Evolutionary conservation across 2,329 filamentous ascomycete genomes (phyloP).

Genomic region (Botryotinia narcissicola): DNA sequence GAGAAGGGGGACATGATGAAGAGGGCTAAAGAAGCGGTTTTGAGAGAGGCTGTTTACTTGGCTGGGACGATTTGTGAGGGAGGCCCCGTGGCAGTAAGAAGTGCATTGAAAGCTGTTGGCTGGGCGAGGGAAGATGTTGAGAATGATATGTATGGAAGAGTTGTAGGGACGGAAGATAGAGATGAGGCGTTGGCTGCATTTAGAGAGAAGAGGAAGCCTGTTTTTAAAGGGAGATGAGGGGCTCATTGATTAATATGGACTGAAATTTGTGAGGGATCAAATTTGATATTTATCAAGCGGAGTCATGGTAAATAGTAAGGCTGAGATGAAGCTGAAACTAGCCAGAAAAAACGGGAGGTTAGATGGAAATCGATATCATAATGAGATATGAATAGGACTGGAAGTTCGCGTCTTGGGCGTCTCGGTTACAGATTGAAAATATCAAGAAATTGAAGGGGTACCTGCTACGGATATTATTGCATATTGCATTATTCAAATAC

Average conservation of each 20-base stretch:
- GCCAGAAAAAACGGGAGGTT: background rate
- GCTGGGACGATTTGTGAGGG: slow-evolving; percentile 87
- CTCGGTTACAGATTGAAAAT: background rate
- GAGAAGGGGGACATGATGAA: slow-evolving; percentile 48
- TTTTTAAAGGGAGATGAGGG: slow-evolving; percentile 54
- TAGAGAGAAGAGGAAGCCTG: slow-evolving; percentile 68
- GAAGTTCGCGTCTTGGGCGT: background rate
- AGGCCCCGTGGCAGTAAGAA: slow-evolving; percentile 77
- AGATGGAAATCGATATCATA: background rate
- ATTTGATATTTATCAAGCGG: background rate
- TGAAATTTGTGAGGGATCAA: background rate
- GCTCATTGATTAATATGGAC: background rate
- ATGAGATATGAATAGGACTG: background rate
- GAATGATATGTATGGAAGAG: slow-evolving; percentile 80
- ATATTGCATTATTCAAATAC: background rate
- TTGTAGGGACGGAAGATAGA: slow-evolving; percentile 81
- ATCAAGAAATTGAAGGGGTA: background rate
- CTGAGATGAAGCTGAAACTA: background rate
- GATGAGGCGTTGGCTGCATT: slow-evolving; percentile 88
- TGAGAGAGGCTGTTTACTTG: slow-evolving; percentile 74
- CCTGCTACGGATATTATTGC: no score
- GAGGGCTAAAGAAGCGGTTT: slow-evolving; percentile 62
- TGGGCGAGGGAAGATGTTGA: slow-evolving; percentile 74
- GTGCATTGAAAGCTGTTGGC: slow-evolving; percentile 75
- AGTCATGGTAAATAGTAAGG: background rate